Evolutionary conservation across 805 yeast species (phyloP), one percentile per base, ranked within the genome.

Genomic region (Teunomyces barrocoloradensis): DNA sequence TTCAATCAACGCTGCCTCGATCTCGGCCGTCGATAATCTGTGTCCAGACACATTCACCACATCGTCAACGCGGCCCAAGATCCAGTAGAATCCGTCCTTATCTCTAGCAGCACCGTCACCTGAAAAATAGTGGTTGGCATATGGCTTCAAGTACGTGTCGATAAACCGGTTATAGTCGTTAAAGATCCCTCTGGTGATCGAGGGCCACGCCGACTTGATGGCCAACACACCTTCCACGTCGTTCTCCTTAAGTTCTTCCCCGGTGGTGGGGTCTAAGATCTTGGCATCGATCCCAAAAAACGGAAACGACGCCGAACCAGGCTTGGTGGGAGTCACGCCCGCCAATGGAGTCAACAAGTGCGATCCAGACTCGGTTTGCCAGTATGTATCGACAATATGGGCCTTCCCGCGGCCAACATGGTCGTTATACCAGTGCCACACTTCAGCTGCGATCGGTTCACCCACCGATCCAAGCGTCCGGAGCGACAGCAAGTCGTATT

Each of bases 41-140:
- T 94, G 99, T 56, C 99, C 99, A 45, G 96, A 85, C 34, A 94
- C 98, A 64, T 94, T 94, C 57, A 92, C 99, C 50, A 94, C 98
- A 62, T 94, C 99, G 68, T 94, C 98, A 54, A 94, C 97, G 71
- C 99, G 86, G 61, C 99, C 99, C 69, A 92, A 81, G 67, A 94
- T 92, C 97, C 98, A 94, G 75, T 84, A 89, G 78, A 84, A 94
- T 43, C 98, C 98, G 63, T 94, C 98, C 53, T 81, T 81, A 68
- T 94, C 99, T 66, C 97, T 84, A 38, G 96, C 98, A 46, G 97
- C 98, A 73, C 98, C 98, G 67, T 92, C 99, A 60, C 99, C 99
- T 10, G 97, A 87, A 78, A 94, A 94, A 75, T 90, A 94, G 73
- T 80, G 82, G 49, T 96, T 95, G 50, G 92, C 89, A 75, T 92